Percentiles rank a stretch among this genome's conserved stretches.
Conservation (phyloP, 257 asterid species). For the Paulownia fortunei region DNA sequence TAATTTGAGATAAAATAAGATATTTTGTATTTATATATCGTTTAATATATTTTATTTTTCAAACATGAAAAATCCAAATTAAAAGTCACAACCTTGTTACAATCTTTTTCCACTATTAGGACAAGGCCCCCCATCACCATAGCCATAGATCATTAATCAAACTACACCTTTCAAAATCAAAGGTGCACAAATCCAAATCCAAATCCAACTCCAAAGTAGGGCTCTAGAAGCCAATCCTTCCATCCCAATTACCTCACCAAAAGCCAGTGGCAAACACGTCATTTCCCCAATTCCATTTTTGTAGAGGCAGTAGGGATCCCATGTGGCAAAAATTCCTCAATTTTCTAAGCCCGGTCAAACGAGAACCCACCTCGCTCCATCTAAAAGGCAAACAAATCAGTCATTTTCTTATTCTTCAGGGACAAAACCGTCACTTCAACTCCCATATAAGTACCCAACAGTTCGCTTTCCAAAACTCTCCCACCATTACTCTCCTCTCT, state of each 20-base stretch:
- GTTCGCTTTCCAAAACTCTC: constrained; percentile 60
- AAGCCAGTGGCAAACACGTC: constrained; percentile 45
- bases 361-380: constrained; percentile 55
- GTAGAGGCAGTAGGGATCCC: constrained; percentile 20
- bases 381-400: constrained; percentile 65
- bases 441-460: constrained; percentile 45
- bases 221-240: background rate
- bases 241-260: background rate
- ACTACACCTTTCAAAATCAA: constrained; percentile 15
- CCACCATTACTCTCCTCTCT: constrained; percentile 33
- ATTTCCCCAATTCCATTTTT: background rate
- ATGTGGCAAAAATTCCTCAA: constrained; percentile 32
- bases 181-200: constrained; percentile 12
- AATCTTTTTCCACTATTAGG: background rate
- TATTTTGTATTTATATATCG: no score
- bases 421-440: constrained; percentile 40
- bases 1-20: no score
- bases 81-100: background rate
- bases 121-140: constrained; percentile 26
- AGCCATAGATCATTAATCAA: constrained; percentile 31
- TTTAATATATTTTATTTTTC: no score
- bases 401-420: constrained; percentile 41
- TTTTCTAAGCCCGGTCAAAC: constrained; percentile 60
- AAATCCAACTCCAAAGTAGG: background rate
- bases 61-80: no score